A percentile compares a stretch with the other conserved stretches of the same genome.
Conservation (phyloP, 2,329 filamentous ascomycete species). For the Herpotrichia juniperi region DNA sequence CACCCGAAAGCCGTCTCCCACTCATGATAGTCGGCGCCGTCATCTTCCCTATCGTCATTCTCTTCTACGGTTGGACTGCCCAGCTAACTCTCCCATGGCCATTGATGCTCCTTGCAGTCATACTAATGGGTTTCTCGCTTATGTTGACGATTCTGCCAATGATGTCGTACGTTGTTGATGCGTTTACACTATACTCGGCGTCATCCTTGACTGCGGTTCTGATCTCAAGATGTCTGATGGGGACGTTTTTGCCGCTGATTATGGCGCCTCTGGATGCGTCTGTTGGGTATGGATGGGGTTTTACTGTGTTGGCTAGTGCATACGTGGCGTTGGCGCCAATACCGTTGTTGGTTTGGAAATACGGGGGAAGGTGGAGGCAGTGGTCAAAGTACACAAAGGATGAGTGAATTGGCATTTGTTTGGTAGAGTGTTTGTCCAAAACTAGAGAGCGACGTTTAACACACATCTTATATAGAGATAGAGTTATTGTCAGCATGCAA, state of each 20-base stretch:
- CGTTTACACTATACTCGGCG: slow-evolving; percentile 62
- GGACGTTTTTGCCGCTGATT: slow-evolving; percentile 62
- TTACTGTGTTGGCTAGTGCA: slow-evolving; percentile 52
- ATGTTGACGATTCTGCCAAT: slow-evolving; percentile 58
- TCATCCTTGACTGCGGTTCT: slow-evolving; percentile 64
- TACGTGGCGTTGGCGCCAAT: slow-evolving; percentile 57
- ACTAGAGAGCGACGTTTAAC: no score
- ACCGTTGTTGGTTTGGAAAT: slow-evolving; percentile 57
- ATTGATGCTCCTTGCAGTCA: slow-evolving; percentile 52
- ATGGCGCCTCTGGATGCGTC: slow-evolving; percentile 55
- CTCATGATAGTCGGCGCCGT: slow-evolving; percentile 56
- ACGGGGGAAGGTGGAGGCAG: slow-evolving; percentile 60
- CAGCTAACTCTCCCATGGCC: slow-evolving; percentile 51
- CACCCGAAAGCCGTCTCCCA: slow-evolving; percentile 62
- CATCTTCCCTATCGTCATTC: slow-evolving; percentile 53
- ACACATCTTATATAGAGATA: no score
- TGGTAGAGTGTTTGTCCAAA: no score
- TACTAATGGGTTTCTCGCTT: slow-evolving; percentile 54
- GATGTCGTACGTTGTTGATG: slow-evolving; percentile 63
- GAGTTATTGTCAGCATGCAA: no score
- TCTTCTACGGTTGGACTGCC: slow-evolving; percentile 60
- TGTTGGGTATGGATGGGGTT: slow-evolving; percentile 61
- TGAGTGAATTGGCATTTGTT: no score
- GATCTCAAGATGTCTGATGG: slow-evolving; percentile 60
- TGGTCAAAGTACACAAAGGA: slow-evolving; percentile 55